These are phyloP conservation scores for Nitzschia inconspicua DNA, from an alignment of 108 stramenopile genomes.

Conservation along the genomic window DNA sequence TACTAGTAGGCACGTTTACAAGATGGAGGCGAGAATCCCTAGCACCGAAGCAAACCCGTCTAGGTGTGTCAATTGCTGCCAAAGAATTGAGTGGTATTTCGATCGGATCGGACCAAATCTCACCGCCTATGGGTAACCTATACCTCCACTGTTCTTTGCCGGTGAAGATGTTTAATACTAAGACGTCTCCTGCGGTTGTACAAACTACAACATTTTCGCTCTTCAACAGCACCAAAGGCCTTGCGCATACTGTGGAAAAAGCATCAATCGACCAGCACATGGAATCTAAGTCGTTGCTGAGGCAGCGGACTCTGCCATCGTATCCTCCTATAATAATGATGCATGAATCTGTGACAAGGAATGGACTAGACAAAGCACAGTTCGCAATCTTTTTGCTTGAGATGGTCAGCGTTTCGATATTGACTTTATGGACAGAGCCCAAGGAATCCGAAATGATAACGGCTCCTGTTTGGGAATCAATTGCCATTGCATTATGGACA, in stretches of 20 bases:
- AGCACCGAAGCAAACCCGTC: conserved; percentile 13
- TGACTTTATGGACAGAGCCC: conserved; percentile 16
- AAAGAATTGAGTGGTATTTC: neutral
- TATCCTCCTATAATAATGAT: conserved; percentile 26
- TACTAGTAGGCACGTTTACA: too few species aligned
- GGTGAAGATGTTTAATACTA: neutral
- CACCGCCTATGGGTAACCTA: conserved; percentile 1
- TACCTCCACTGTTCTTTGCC: conserved; percentile 7
- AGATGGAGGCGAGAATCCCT: conserved; percentile 27
- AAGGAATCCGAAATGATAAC: conserved; percentile 19
- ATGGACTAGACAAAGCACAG: conserved; percentile 16
- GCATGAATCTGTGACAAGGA: neutral
- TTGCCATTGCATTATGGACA: conserved; percentile 13
- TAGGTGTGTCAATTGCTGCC: neutral
- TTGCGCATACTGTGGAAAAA: conserved; percentile 20
- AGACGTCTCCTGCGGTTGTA: conserved; percentile 29
- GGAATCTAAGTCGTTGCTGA: too few species aligned
- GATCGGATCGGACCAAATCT: conserved; percentile 24
- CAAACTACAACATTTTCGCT: conserved; percentile 4
- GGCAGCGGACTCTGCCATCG: conserved; percentile 12
- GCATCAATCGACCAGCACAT: conserved; percentile 18
- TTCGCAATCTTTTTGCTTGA: conserved; percentile 9
- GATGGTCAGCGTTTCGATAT: neutral
- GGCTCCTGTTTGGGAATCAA: neutral
- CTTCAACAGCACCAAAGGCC: neutral